Evolutionary conservation across 306 rosid genomes (phyloP), one percentile per base, ranked within the genome.

Genomic region (Quercus ilex): DNA sequence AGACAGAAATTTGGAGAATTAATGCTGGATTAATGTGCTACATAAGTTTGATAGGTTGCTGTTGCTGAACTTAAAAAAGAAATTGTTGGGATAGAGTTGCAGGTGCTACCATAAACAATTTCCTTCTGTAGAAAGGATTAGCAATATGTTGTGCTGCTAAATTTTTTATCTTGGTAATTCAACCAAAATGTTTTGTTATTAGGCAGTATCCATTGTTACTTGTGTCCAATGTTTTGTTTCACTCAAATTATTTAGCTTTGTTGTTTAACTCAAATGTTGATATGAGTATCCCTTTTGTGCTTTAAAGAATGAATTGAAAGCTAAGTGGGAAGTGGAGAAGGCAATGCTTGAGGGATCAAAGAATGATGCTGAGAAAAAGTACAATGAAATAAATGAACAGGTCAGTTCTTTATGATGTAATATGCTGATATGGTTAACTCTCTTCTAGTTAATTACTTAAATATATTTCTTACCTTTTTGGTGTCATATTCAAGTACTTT

Each of bases 321-420:
- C 87, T 51, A 95, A 83, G 81, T 90, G 94, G 98, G 89, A 86
- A 82, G 86, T 78, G 75, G 97, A 86, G 77, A 91, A 87, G 86
- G 85, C 75, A 60, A 57, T 69, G 18, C 72, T 91, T 5, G 92
- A 86, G 83, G 91, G 80, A 75, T 83, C 88, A 6, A 90, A 81
- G 82, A 86, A 59, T 83, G 88, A 84, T 78, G 91, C 97, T 51
- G 98, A 91, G 80, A 89, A 81, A 87, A 91, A 89, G 82, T 93
- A 86, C 69, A 72, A 75, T 57, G 99, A 93, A 83, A 89, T 95
- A 70, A 90, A 95, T 60, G 99, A 95, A 76, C 99, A 95, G 97
- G 99, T 95, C 28, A 53, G 81, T 85, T 30, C 73, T 51, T n/a
- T 55, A 30, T 75, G 41, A 38, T 52, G 53, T 70, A 23, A 57